Conservation (phyloP, 164 flowering plant genomes). For the Aristolochia californica region DNA sequence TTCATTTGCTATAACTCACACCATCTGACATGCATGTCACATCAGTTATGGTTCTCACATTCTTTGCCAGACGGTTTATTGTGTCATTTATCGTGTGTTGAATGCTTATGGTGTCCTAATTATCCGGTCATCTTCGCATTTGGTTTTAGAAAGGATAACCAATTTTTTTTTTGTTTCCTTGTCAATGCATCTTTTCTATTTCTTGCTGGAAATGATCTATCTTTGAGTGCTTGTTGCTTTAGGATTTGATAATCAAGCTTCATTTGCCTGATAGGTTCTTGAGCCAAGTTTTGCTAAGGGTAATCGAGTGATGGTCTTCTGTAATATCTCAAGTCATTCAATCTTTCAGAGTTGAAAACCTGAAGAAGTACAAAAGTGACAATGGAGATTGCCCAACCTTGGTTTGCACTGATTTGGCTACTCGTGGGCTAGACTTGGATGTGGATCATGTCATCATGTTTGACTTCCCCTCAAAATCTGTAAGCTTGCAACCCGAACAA, state of each 20-base stretch:
- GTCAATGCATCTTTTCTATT: too few relatives aligned
- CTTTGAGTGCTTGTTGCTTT: neutral
- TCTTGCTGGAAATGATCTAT: neutral
- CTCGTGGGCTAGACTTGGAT: slow-evolving; percentile 94
- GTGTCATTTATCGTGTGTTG: too few relatives aligned
- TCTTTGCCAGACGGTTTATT: too few relatives aligned
- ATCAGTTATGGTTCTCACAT: too few relatives aligned
- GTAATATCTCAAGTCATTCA: slow-evolving; percentile 23
- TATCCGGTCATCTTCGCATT: too few relatives aligned
- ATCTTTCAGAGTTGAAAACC: slow-evolving; percentile 69
- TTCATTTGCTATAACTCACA: too few relatives aligned
- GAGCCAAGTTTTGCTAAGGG: slow-evolving; percentile 95
- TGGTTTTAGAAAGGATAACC: too few relatives aligned
- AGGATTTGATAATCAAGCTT: too few relatives aligned
- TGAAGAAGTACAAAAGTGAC: slow-evolving; percentile 73
- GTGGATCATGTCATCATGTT: slow-evolving; percentile 99
- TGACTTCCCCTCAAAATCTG: slow-evolving; percentile 86
- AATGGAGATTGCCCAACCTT: slow-evolving; percentile 92
- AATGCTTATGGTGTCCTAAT: too few relatives aligned
- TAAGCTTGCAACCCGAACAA: slow-evolving; percentile 20
- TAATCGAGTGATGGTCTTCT: slow-evolving; percentile 93
- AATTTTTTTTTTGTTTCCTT: too few relatives aligned
- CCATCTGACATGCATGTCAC: too few relatives aligned
- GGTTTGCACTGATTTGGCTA: slow-evolving; percentile 97
- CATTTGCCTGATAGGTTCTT: slow-evolving; percentile 50